Evolutionary conservation across 257 asterid species (phyloP), one percentile per base, ranked within the genome.

Genomic region (Solanum corneliomulleri): DNA sequence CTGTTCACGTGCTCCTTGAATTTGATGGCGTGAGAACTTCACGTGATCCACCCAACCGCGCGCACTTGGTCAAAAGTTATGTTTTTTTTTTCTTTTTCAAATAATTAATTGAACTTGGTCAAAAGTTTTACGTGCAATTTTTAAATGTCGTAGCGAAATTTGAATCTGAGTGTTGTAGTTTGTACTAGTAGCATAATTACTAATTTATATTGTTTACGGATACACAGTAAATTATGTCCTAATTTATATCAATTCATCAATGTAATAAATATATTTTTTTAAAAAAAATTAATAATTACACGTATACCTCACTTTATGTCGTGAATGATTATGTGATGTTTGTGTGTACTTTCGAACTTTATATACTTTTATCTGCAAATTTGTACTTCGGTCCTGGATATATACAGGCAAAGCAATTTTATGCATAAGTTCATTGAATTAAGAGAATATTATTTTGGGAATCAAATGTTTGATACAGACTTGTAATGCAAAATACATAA

Each of bases 1-100:
- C 89, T 58, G 89, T 91, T 91, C 94, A 91, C 92, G 94, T 92
- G 94, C 89, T 91, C 49, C 86, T 88, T 86, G 87, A 85, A 80
- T 70, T 71, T 45, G 86, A n/a, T 87, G 89, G 72, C 41, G 80
- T 42, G 75, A 71, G 86, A 29, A 39, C 21, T 69, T 78, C 86
- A 58, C 7, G 44, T 68, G 90, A 31, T 35, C 27, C 80, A 87
- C 90, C 85, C 31, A 80, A 18, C 44, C 12, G 42, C 64, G 25
- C 11, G 4, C 44, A 80, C 29, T 29, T 18, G 69, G 85, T 81
- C 85, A 76, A 76, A 41, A 76, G 83, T 41, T 74, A 5, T 37
- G 21, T 3, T 25, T 27, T 27, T 13, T 14, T 71, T 7, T 31
- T 6, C 9, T 14, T 49, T 5, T 15, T 7, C 31, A 23, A 75